Evolutionary conservation across 2,329 filamentous ascomycete genomes (phyloP), one percentile per base, ranked within the genome.

Genomic region (Pezicula carpinea): DNA sequence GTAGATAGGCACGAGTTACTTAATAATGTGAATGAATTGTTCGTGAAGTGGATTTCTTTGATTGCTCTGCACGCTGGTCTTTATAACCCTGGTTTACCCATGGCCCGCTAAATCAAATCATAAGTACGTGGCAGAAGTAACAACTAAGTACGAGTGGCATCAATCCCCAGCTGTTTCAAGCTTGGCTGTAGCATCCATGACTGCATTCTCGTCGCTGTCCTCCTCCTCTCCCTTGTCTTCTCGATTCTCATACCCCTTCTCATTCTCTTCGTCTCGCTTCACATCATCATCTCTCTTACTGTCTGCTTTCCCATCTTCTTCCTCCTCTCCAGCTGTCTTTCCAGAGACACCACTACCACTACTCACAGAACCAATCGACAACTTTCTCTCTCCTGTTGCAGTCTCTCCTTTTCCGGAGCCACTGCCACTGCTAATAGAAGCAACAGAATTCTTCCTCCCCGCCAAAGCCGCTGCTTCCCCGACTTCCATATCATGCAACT

Each of bases 401-500:
- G 21, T 6, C 26, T 14, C 44, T 17, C 33, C 46, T 21, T 23
- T 36, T 2, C 34, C 44, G 11, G 51, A 44, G 34, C 56, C 56
- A 43, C 56, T 57, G 39, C 40, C 42, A 48, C 56, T 59, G 3
- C 48, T 26, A 10, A 26, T 8, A 26, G 23, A 26, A 26, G 23
- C 57, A 21, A 56, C 40, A 15, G 54, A 59, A 7, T 31, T 34
- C 39, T 61, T 59, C 36, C 57, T 50, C 19, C 46, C 50, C 11
- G 51, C 49, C 14, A 81, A 63, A 7, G 77, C 78, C 2, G 70
- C 72, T 11, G 77, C 78, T 58, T 82, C 78, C 47, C 73, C 75
- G 2, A 78, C 72, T 54, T 82, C 78, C 78, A 82, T 82, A 56
- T 73, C 69, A 57, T 80, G 78, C 14, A 82, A 67, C 44, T 72